Conservation (phyloP, 495 filamentous ascomycete species). For the Aspergillus kassunensis region DNA sequence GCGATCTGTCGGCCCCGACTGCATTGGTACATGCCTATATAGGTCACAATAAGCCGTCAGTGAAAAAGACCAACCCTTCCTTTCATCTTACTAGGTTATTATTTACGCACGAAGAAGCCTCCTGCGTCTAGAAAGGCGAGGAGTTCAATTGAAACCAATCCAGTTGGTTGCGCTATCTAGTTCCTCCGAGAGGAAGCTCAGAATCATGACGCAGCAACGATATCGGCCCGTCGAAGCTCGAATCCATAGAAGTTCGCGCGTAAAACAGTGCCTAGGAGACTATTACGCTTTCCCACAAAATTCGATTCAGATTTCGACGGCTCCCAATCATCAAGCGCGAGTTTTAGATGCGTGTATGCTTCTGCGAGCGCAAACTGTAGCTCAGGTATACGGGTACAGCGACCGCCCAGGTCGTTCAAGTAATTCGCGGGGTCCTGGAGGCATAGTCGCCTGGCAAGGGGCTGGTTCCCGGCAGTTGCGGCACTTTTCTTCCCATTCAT, state of each 20-base stretch:
- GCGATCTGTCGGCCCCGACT: too few relatives aligned
- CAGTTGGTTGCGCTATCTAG: too few relatives aligned
- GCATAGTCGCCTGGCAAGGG: conserved; percentile 36
- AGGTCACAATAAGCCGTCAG: too few relatives aligned
- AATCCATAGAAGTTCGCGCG: conserved; percentile 36
- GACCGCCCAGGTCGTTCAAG: conserved; percentile 51
- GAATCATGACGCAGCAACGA: neutral
- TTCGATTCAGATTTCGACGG: neutral
- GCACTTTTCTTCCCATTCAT: conserved; percentile 35
- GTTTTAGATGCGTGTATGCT: conserved; percentile 22
- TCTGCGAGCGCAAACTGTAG: conserved; percentile 26
- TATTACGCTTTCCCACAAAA: conserved; percentile 1
- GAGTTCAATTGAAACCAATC: too few relatives aligned
- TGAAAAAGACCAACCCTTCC: too few relatives aligned
- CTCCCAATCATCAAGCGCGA: conserved; percentile 22
- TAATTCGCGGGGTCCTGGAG: conserved; percentile 59
- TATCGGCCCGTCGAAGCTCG: neutral
- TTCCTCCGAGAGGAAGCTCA: too few relatives aligned
- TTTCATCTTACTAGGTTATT: too few relatives aligned
- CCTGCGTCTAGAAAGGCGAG: too few relatives aligned
- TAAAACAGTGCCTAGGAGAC: conserved; percentile 27
- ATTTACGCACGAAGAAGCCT: too few relatives aligned
- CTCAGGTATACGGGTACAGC: conserved; percentile 30
- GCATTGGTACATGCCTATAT: too few relatives aligned
- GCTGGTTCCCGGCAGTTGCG: conserved; percentile 21